Evolutionary conservation across 345 rosid species (phyloP), one percentile per base, ranked within the genome.

Genomic region (Pelargonium nanum): DNA sequence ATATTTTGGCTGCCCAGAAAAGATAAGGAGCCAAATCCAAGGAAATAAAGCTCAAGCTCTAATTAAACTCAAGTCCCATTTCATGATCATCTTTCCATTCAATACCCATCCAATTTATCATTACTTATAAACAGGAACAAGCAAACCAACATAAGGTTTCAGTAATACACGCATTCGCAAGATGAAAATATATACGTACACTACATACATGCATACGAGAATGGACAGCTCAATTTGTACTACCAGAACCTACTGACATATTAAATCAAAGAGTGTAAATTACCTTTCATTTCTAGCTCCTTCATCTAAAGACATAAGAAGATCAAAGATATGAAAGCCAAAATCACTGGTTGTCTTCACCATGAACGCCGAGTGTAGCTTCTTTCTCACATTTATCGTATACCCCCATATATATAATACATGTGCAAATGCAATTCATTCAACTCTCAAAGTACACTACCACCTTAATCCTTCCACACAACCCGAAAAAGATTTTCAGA

Each of bases 401-500:
- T n/a, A n/a, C n/a, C n/a, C n/a, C n/a, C n/a, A n/a, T n/a, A n/a
- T n/a, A n/a, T n/a, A n/a, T n/a, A n/a, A n/a, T n/a, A n/a, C n/a
- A 1, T 3, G 16, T 19, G 59, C 59, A 6, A 26, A 17, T 32
- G 16, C 2, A 24, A 24, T 56, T 24, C 21, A 24, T 17, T 32
- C 16, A 22, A 24, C 59, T 15, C 0, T 16, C 30, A 17, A 23
- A 15, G 28, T 24, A 15, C 28, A 24, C 58, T 30, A 56, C 19
- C 58, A 24, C 28, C 12, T 26, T 5, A 24, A 16, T 26, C 58
- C 58, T 56, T 56, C 30, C 3, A 17, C 59, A 1, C 20, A 56
- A 56, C 30, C 20, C 59, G 30, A 26, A 56, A 56, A 57, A 28
- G 60, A 57, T 44, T 25, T n/a, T 58, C 7, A 19, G 4, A n/a